Evolutionary conservation across 306 rosid genomes (phyloP).

Genomic region (Lathyrus aphaca): DNA sequence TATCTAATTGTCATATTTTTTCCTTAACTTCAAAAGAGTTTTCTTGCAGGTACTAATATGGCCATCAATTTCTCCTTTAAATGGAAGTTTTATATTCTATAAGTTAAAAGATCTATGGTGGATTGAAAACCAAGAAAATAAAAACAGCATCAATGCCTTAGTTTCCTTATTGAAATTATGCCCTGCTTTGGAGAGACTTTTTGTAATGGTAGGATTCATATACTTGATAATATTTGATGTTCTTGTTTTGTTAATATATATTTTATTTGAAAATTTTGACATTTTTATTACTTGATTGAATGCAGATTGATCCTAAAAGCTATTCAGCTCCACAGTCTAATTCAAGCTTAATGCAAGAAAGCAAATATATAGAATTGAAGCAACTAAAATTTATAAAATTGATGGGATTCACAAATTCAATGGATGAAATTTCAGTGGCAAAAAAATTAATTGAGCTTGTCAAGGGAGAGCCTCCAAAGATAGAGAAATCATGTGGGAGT

Average conservation of each 20-base stretch:
- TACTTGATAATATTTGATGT: not conserved
- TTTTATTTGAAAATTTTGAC: conserved; percentile 14
- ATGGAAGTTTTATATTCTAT: conserved; percentile 63
- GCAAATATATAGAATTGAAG: conserved; percentile 38
- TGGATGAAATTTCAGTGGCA: conserved; percentile 45
- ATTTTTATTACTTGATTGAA: not conserved
- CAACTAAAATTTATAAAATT: conserved; percentile 53
- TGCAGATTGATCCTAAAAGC: conserved; percentile 58
- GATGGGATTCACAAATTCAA: conserved; percentile 51
- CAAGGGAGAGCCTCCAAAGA: conserved; percentile 39
- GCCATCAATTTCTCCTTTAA: conserved; percentile 61
- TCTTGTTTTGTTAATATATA: conserved; percentile 7
- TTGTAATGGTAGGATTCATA: conserved; percentile 46
- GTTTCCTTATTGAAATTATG: conserved; percentile 63
- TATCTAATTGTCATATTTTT: not conserved
- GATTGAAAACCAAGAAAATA: conserved; percentile 55
- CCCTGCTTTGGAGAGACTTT: conserved; percentile 67
- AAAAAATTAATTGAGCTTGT: conserved; percentile 38
- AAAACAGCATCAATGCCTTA: conserved; percentile 48
- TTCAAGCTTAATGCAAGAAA: conserved; percentile 32
- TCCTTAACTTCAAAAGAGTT: not conserved
- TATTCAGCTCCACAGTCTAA: conserved; percentile 20
- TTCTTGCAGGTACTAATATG: conserved; percentile 63
- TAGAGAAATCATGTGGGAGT: conserved; percentile 48
- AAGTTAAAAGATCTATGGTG: conserved; percentile 68